Evolutionary conservation across 306 rosid genomes (phyloP).

Genomic region (Phaseolus lunatus): DNA sequence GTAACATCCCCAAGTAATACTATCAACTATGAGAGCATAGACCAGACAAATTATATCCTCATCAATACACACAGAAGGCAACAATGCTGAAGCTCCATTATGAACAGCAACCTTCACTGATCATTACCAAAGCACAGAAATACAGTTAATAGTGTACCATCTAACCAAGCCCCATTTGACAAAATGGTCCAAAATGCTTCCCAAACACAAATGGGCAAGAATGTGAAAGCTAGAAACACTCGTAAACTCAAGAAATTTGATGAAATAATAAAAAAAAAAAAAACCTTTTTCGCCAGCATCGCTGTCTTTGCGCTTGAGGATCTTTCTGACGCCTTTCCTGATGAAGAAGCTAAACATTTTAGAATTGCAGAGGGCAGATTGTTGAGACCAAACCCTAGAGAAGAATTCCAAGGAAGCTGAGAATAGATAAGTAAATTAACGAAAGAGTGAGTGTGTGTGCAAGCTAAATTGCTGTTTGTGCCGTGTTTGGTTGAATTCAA

Average conservation of each 20-base stretch:
- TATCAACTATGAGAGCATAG: neutral
- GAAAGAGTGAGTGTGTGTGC: slow-evolving; percentile 15
- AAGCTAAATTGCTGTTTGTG: neutral
- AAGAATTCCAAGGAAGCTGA: neutral
- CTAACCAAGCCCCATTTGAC: slow-evolving; percentile 8
- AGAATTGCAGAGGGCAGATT: neutral
- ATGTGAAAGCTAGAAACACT: slow-evolving; percentile 28
- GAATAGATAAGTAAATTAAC: neutral
- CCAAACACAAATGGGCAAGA: slow-evolving; percentile 11
- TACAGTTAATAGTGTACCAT: neutral
- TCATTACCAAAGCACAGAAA: neutral
- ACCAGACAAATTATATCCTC: neutral
- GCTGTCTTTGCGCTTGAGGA: slow-evolving; percentile 94
- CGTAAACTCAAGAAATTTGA: neutral
- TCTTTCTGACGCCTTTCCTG: slow-evolving; percentile 79
- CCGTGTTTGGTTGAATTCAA: slow-evolving; percentile 41
- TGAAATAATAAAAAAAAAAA: neutral
- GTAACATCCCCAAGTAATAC: neutral
- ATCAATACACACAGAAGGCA: neutral
- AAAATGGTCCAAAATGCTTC: slow-evolving; percentile 42
- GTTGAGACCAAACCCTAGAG: slow-evolving; percentile 39
- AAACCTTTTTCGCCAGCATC: slow-evolving; percentile 95
- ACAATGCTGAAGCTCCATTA: slow-evolving; percentile 33
- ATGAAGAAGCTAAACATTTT: slow-evolving; percentile 73
- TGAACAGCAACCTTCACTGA: slow-evolving; percentile 29